Evolutionary conservation across 179 eudicot genomes (phyloP), one percentile per base, ranked within the genome.

Genomic region (Corrigiola litoralis): DNA sequence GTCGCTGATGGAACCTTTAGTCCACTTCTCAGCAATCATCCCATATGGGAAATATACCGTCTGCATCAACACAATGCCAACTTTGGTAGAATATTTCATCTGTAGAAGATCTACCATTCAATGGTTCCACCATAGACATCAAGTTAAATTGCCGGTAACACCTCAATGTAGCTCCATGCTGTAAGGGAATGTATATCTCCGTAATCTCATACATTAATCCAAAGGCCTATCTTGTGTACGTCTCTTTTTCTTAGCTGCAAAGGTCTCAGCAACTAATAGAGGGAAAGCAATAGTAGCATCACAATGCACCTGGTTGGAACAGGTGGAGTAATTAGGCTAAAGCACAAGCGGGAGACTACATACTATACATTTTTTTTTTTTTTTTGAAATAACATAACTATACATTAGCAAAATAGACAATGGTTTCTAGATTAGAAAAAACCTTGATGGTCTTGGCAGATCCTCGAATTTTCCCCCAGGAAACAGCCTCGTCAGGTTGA

Each of bases 231-330:
- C 14, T 21, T 33, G 28, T 31, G 12, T 27, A 16, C 23, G 21
- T 58, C 33, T 31, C 47, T 63, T 47, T 66, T 47, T 66, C 67
- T 72, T 81, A 6, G 81, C 58, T 44, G 96, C 98, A 79, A 92
- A 89, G 61, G 97, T 86, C 79, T 91, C 90, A 4, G 96, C 96
- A 53, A 91, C 96, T 66, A 91, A 72, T 25, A 91, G 60, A 31
- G 96, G 97, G 63, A 92, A 92, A 12, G 95, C 96, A 47, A 92
- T 92, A 14, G 96, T 92, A 31, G 98, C 98, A 70, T 92, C 98
- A 50, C 96, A 92, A 58, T 89, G 96, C 51, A 92, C 96, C 98
- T 92, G 81, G 36, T 58, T 36, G 52, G 51, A 68, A 54, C 28
- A 46, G 44, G 18, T 13, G 25, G 31, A 47, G 8, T 50, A 1